These are phyloP conservation scores for Crithidia thermophila DNA, from an alignment of 208 protist species.

Conservation along the genomic window DNA sequence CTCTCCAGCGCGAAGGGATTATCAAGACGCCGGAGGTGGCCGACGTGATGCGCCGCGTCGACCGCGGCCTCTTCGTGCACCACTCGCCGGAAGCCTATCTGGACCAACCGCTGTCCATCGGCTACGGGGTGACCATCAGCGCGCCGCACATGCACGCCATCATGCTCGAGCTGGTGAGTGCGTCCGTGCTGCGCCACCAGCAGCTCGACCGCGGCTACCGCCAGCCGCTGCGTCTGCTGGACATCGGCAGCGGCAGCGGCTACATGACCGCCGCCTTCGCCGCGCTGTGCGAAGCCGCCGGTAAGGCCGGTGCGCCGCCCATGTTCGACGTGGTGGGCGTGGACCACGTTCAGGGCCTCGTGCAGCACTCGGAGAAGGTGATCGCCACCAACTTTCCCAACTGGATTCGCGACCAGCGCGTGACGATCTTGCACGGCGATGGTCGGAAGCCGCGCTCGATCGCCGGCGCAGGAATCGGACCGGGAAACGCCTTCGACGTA, in stretches of 20 bases:
- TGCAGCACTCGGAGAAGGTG: slow-evolving; percentile 40
- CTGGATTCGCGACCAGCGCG: slow-evolving; percentile 40
- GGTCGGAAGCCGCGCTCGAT: slow-evolving; percentile 45
- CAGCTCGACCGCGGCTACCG: background rate
- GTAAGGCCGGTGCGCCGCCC: slow-evolving; percentile 13
- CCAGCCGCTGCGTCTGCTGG: slow-evolving; percentile 52
- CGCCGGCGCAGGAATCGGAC: slow-evolving; percentile 5
- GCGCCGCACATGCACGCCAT: slow-evolving; percentile 94
- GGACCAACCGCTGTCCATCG: slow-evolving; percentile 81
- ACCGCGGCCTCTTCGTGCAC: slow-evolving; percentile 81
- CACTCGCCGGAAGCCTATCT: slow-evolving; percentile 49
- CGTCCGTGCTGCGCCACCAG: slow-evolving; percentile 39
- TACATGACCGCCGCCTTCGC: slow-evolving; percentile 88
- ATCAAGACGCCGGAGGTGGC: slow-evolving; percentile 57
- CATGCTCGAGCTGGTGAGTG: slow-evolving; percentile 73
- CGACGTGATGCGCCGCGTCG: slow-evolving; percentile 65
- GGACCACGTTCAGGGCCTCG: slow-evolving; percentile 76
- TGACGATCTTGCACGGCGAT: slow-evolving; percentile 72
- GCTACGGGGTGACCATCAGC: slow-evolving; percentile 84
- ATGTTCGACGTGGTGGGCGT: slow-evolving; percentile 69
- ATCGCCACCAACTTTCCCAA: slow-evolving; percentile 44
- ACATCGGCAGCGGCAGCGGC: slow-evolving; percentile 90
- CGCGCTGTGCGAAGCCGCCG: slow-evolving; percentile 42
- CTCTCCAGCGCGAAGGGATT: slow-evolving; percentile 51
- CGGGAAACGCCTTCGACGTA: slow-evolving; percentile 54